Base-by-base conservation (phyloP, 2,329 filamentous ascomycete genomes). In the Xylaria sp. region DNA sequence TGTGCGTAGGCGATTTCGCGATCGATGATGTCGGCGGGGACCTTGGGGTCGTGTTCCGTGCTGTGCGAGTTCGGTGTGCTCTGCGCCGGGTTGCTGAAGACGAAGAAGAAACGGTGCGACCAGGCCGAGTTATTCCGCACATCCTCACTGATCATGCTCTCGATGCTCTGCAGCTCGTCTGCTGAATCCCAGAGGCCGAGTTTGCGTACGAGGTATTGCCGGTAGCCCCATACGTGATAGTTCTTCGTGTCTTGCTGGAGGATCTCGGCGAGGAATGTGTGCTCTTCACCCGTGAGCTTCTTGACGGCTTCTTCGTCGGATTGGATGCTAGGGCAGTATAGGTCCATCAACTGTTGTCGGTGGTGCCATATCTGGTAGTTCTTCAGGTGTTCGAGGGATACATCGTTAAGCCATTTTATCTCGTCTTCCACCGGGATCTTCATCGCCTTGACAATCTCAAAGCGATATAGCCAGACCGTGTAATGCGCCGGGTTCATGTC, bases 311-410 rank as follows among this genome's bases (percentile, higher is more conserved):
- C 23, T 18, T 54, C 34, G 23, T 65, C 55, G 1, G 49, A 54
- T 49, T 60, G 49, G 78, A 84, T 90, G 75, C 83, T 74, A 66
- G 79, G 75, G 68, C 79, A 79, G 68, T 84, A 77, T 64, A 80
- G 73, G 66, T 88, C 83, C 55, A 88, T 77, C 37, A 89, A 77
- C n/a, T 86, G 77, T 73, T 88, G 84, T 30, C 85, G 81, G 69
- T 88, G 85, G 72, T 88, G 85, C 90, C 94, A 99, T 74, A 99
- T 99, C 76, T 99, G 94, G 78, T 99, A 99, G 78, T 97, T 99
- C 76, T 99, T 99, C 70, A 95, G 86, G 73, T 96, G 88, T 59
- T 84, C 80, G 55, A 96, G 79, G 9, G 93, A 90, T 34, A 94
- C 86, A 9, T 85, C 79, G 75, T 97, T 95, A 55, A 99, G 80